Base-by-base conservation (phyloP, 768 basidiomycete genomes). In the Rickenella mellea region DNA sequence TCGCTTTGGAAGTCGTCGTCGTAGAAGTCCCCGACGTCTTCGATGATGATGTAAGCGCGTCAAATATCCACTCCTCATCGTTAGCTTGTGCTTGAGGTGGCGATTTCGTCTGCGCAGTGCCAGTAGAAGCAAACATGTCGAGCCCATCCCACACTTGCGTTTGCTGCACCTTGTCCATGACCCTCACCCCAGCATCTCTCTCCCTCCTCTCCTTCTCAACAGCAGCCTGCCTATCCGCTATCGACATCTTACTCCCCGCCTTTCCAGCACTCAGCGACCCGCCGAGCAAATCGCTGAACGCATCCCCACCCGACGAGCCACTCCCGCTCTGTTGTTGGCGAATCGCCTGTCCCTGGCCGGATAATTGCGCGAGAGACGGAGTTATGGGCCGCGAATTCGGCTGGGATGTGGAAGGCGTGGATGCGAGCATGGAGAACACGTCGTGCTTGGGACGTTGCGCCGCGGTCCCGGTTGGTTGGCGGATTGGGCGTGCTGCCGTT, bases 241-340 rank as follows among this genome's bases (percentile, higher is more conserved):
- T 80, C 2, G 83, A 86, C 70, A 89, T 63, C 36, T 48, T 55
- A 5, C 35, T 41, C 31, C 15, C 19, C 27, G 48, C 56, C 17
- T 58, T 24, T 14, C 56, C 42, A 11, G 46, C 42, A 11, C 47
- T 48, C 24, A 69, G 48, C 1, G 69, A 65, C 6, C 69, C 67
- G 0, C 71, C 61, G 17, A 91, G 66, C 17, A 92, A 62, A n/a
- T 67, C 70, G 43, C 80, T 73, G 58, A 94, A 93, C 1, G 85
- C 86, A 68, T 92, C 87, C 17, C 53, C 65, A 26, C 59, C 53
- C 15, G 50, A 49, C 40, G 10, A 10, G 15, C 24, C 53, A 51
- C 44, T 48, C 53, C 28, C 50, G 25, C 17, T 48, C 43, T 21
- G 44, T 44, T 48, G 53, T 48, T 11, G 49, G 48, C 33, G 49